Conservation (phyloP, 139 green algal species). For the Edaphochlamys debaryana region DNA sequence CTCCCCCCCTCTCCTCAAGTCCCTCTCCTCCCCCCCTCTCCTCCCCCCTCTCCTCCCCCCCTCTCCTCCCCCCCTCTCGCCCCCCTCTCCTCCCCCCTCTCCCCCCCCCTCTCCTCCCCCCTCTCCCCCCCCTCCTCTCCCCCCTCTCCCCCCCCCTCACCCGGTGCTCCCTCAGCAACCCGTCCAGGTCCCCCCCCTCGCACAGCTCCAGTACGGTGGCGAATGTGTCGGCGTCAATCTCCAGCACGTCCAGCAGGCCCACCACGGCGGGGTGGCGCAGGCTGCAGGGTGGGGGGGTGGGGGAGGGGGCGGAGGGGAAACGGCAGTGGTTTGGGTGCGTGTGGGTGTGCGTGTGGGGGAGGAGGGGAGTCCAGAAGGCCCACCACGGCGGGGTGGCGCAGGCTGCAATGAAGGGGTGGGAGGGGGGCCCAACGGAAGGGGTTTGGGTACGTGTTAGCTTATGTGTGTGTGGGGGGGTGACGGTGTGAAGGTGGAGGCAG, state of each 20-base stretch:
- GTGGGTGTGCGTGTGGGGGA: background rate
- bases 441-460: background rate
- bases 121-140: background rate
- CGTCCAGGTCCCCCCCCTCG: slow-evolving; percentile 87
- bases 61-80: too few species aligned
- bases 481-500: background rate
- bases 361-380: slow-evolving; percentile 69
- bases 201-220: slow-evolving; percentile 94
- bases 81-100: too few species aligned
- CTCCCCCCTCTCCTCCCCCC: too few species aligned
- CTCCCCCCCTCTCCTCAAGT: too few species aligned
- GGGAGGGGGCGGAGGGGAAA: background rate
- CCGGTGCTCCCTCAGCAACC: slow-evolving; percentile 76
- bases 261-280: slow-evolving; percentile 80
- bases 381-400: slow-evolving; percentile 80
- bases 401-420: slow-evolving; percentile 43
- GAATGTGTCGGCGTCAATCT: slow-evolving; percentile 93
- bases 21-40: too few species aligned
- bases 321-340: background rate
- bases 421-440: background rate
- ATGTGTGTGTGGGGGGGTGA: background rate
- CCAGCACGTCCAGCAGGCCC: slow-evolving; percentile 89
- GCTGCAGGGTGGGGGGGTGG: slow-evolving; percentile 41
- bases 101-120: background rate
- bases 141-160: slow-evolving; percentile 38